A percentile compares a stretch with the other conserved stretches of the same genome.
Evolutionary conservation across 495 filamentous ascomycete species (phyloP).

Genomic region (Daldinia childiae): DNA sequence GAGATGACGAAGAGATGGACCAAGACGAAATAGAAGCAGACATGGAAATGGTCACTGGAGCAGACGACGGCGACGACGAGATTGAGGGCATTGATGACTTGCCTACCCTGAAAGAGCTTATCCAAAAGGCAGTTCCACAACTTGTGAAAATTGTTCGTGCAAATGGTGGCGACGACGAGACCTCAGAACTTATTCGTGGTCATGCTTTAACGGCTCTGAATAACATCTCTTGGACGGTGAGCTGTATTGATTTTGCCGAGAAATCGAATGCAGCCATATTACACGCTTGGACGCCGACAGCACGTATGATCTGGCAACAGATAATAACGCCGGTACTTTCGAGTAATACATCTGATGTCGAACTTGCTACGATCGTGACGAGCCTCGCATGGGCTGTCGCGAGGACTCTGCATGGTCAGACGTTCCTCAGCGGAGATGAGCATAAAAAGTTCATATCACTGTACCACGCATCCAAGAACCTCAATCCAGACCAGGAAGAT

Average conservation of each 20-base stretch:
- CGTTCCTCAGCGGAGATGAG: conserved; percentile 57
- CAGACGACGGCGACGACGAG: conserved; percentile 50
- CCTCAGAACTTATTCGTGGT: conserved; percentile 49
- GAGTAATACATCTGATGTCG: conserved; percentile 66
- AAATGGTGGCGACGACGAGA: conserved; percentile 36
- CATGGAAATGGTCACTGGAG: conserved; percentile 65
- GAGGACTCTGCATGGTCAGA: conserved; percentile 57
- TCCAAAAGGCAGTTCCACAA: conserved; percentile 60
- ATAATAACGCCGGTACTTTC: conserved; percentile 61
- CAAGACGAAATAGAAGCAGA: conserved; percentile 63
- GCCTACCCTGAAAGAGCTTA: conserved; percentile 57
- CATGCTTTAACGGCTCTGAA: conserved; percentile 64
- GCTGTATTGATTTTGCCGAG: conserved; percentile 57
- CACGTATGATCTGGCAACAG: conserved; percentile 62
- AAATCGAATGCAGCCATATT: conserved; percentile 53
- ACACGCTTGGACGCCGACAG: conserved; percentile 58
- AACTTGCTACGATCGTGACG: conserved; percentile 64
- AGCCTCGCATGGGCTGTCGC: conserved; percentile 71
- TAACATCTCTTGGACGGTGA: conserved; percentile 70
- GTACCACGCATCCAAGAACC: conserved; percentile 61
- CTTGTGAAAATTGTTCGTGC: conserved; percentile 53
- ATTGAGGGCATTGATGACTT: conserved; percentile 52
- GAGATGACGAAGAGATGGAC: conserved; percentile 51
- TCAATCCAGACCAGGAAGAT: conserved; percentile 48
- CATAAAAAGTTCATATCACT: conserved; percentile 68